phyloP scores from a whole-genome alignment of 164 flowering plant species.

The Chimonanthus salicifolius region DNA sequence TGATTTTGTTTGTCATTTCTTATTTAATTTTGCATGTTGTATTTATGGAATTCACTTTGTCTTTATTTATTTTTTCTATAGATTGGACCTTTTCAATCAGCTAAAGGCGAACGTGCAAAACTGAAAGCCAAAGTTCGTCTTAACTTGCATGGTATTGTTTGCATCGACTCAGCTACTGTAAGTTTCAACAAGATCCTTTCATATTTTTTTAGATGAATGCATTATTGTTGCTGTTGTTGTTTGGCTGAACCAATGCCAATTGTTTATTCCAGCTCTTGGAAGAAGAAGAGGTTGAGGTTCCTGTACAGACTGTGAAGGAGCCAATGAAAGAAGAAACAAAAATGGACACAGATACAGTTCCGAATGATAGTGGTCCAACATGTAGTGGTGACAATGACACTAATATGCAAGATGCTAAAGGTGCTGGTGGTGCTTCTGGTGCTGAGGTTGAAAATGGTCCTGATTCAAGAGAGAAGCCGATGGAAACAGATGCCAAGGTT shows the following conservation, averaged over 20 bases:
- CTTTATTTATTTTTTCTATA: slow-evolving; percentile 3
- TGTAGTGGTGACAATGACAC: slow-evolving; percentile 46
- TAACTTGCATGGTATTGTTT: slow-evolving; percentile 81
- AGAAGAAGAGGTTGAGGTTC: slow-evolving; percentile 79
- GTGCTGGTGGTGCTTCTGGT: slow-evolving; percentile 27
- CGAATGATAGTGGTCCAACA: slow-evolving; percentile 35
- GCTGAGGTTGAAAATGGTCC: slow-evolving; percentile 63
- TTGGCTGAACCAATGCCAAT: neutral
- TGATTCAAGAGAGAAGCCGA: slow-evolving; percentile 70
- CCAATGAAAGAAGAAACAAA: slow-evolving; percentile 44
- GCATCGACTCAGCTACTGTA: slow-evolving; percentile 85
- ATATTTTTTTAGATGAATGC: neutral
- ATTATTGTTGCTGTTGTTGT: neutral
- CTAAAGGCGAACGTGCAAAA: slow-evolving; percentile 68
- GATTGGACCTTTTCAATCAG: slow-evolving; percentile 76
- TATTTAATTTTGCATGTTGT: neutral
- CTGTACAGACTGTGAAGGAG: slow-evolving; percentile 54
- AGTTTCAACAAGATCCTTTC: slow-evolving; percentile 20
- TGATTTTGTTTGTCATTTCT: neutral
- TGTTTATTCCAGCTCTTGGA: slow-evolving; percentile 52
- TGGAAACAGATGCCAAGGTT: slow-evolving; percentile 90
- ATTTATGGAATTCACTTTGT: neutral
- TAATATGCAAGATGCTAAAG: slow-evolving; percentile 75
- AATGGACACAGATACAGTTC: slow-evolving; percentile 77
- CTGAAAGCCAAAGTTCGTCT: slow-evolving; percentile 77